A percentile compares a stretch with the other conserved stretches of the same genome.
These are phyloP conservation scores for Tricharina praecox DNA, from an alignment of 495 filamentous ascomycete species.

Conservation along the genomic window DNA sequence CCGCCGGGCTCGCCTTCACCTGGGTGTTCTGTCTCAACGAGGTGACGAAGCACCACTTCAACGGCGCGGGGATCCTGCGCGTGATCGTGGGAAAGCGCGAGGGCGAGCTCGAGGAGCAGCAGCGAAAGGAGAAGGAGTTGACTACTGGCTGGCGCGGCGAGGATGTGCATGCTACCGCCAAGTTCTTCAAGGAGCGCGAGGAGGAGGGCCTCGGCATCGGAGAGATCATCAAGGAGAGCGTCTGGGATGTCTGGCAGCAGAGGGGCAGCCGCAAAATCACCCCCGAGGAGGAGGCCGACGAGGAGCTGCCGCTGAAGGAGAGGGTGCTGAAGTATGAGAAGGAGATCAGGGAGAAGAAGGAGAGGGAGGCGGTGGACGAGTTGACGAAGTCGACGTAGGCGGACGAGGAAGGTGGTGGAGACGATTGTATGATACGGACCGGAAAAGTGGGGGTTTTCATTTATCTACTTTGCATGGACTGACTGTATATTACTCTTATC, in stretches of 20 bases:
- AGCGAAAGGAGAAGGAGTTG: conserved; percentile 12
- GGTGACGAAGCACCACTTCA: conserved; percentile 37
- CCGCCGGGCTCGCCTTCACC: conserved; percentile 42
- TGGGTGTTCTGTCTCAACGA: conserved; percentile 51
- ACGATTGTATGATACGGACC: no score
- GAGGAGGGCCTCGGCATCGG: conserved; percentile 66
- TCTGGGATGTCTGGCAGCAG: conserved; percentile 56
- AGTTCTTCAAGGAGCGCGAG: conserved; percentile 53
- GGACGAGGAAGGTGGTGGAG: no score
- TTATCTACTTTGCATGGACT: no score
- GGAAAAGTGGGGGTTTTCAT: no score
- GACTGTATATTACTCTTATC: no score
- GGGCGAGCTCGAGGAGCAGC: conserved; percentile 16
- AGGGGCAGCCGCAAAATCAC: conserved; percentile 21
- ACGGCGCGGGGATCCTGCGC: conserved; percentile 28
- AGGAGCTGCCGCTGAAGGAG: conserved; percentile 12
- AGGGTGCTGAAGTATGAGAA: conserved; percentile 12
- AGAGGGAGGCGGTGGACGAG: conserved; percentile 7
- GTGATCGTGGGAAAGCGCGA: conserved; percentile 31
- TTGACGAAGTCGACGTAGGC: conserved; percentile 2
- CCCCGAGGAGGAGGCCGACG: conserved; percentile 17
- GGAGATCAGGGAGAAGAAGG: conserved; percentile 6
- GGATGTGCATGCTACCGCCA: conserved; percentile 45
- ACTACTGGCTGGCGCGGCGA: conserved; percentile 31
- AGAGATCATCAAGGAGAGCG: conserved; percentile 66